Conservation (phyloP, 176 grass and related monocot genomes). For the Elymus sibiricus region DNA sequence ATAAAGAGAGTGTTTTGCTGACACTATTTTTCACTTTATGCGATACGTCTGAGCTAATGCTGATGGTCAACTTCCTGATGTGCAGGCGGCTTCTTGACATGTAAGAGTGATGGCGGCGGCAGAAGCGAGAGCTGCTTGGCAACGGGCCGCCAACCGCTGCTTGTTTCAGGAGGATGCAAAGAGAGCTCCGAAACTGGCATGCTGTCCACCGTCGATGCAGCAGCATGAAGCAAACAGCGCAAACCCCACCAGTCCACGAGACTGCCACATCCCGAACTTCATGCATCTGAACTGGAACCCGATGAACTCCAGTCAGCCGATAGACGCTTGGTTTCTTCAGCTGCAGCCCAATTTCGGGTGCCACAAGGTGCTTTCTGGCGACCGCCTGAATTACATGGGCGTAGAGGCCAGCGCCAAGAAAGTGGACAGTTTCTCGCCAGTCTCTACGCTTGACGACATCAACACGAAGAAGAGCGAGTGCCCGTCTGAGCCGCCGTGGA, state of each 20-base stretch:
- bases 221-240: slow-evolving; percentile 30
- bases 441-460: slow-evolving; percentile 30
- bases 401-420: slow-evolving; percentile 27
- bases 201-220: slow-evolving; percentile 37
- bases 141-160: slow-evolving; percentile 82
- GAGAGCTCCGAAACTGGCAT: slow-evolving; percentile 74
- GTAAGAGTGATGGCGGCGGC: slow-evolving; percentile 76
- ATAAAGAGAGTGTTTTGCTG: not conserved
- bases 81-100: slow-evolving; percentile 19
- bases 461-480: slow-evolving; percentile 20
- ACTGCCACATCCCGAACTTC: slow-evolving; percentile 41
- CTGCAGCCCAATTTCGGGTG: slow-evolving; percentile 72
- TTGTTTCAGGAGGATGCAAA: slow-evolving; percentile 93
- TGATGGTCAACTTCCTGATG: not conserved
- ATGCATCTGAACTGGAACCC: slow-evolving; percentile 73
- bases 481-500: slow-evolving; percentile 38
- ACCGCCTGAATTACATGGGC: slow-evolving; percentile 37
- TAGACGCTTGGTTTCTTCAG: slow-evolving; percentile 86
- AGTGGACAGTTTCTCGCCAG: slow-evolving; percentile 1
- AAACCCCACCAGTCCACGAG: slow-evolving; percentile 21
- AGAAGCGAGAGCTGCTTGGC: slow-evolving; percentile 94
- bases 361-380: slow-evolving; percentile 44
- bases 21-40: not conserved
- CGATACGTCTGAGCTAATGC: not conserved
- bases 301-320: slow-evolving; percentile 45